Percentiles rank a stretch among this genome's conserved stretches.
phyloP scores from a whole-genome alignment of 352 stramenopile species.

The Phytopythium ostracodes region DNA sequence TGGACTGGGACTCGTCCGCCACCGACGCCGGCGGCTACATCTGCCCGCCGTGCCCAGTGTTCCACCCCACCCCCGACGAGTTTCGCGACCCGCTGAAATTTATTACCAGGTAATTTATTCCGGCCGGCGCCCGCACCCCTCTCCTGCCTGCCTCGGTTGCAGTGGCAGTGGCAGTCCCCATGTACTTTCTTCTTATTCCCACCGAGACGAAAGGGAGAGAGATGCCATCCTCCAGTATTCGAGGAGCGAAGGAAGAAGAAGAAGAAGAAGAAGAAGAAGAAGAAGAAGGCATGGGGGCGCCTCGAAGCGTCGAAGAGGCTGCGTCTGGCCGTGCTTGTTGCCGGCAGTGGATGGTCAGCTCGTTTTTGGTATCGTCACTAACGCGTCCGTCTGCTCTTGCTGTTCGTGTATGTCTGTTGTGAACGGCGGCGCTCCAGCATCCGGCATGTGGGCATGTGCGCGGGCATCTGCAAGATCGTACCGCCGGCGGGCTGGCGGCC shows the following conservation, averaged over 20 bases:
- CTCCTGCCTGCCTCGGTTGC: too few relatives aligned
- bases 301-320: too few relatives aligned
- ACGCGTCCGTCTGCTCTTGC: background rate
- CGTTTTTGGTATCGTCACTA: background rate
- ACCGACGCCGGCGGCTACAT: slow-evolving; percentile 68
- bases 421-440: slow-evolving; percentile 39
- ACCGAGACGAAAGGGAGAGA: too few relatives aligned
- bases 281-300: too few relatives aligned
- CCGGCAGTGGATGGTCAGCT: too few relatives aligned
- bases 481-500: slow-evolving; percentile 93
- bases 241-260: too few relatives aligned
- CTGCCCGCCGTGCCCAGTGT: slow-evolving; percentile 81
- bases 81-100: slow-evolving; percentile 91
- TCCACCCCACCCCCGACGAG: slow-evolving; percentile 82
- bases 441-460: slow-evolving; percentile 87
- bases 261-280: too few relatives aligned
- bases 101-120: slow-evolving; percentile 87
- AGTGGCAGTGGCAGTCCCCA: background rate
- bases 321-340: too few relatives aligned
- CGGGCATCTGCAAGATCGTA: slow-evolving; percentile 99
- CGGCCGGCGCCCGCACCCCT: background rate
- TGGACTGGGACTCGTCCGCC: slow-evolving; percentile 68
- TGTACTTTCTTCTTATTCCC: too few relatives aligned
- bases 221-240: too few relatives aligned
- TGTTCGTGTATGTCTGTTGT: background rate